Percentiles rank a stretch among this genome's conserved stretches.
These are phyloP conservation scores for Atkinsonella texensis DNA, from an alignment of 2,329 filamentous ascomycete species.

Conservation along the genomic window DNA sequence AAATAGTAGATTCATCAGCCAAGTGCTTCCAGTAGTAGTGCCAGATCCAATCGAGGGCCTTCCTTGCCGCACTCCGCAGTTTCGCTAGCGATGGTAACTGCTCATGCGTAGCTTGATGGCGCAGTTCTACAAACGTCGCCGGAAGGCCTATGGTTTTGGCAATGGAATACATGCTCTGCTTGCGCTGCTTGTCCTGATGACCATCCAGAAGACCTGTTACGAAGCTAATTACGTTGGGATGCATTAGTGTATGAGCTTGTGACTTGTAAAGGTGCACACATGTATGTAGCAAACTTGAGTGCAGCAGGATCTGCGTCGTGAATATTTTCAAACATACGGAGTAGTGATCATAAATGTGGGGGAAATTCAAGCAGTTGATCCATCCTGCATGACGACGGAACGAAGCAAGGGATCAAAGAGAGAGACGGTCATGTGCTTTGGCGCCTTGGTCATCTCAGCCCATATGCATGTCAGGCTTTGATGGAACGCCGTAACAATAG, in stretches of 20 bases:
- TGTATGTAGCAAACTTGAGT: background rate
- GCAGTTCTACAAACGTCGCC: conserved; percentile 73
- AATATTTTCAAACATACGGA: background rate
- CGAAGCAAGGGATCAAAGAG: background rate
- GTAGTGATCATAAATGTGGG: too few species aligned
- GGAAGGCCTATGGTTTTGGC: conserved; percentile 58
- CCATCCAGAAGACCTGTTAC: conserved; percentile 70
- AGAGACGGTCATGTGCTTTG: background rate
- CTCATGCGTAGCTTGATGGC: conserved; percentile 85
- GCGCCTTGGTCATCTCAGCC: background rate
- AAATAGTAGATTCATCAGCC: conserved; percentile 12
- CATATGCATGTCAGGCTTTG: background rate
- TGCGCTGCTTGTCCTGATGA: conserved; percentile 54
- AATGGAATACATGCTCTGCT: conserved; percentile 61
- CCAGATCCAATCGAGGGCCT: conserved; percentile 78
- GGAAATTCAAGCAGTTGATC: too few species aligned
- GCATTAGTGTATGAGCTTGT: background rate
- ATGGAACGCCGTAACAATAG: background rate
- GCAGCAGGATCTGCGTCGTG: background rate
- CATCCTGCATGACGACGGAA: background rate
- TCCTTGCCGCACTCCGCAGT: conserved; percentile 54
- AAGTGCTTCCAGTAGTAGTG: conserved; percentile 67
- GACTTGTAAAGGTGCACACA: background rate
- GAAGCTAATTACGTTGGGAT: conserved; percentile 38
- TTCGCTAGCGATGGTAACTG: conserved; percentile 67